These are phyloP conservation scores for Asparagopsis taxiformis DNA, from an alignment of 31 red algal species.

Conservation along the genomic window DNA sequence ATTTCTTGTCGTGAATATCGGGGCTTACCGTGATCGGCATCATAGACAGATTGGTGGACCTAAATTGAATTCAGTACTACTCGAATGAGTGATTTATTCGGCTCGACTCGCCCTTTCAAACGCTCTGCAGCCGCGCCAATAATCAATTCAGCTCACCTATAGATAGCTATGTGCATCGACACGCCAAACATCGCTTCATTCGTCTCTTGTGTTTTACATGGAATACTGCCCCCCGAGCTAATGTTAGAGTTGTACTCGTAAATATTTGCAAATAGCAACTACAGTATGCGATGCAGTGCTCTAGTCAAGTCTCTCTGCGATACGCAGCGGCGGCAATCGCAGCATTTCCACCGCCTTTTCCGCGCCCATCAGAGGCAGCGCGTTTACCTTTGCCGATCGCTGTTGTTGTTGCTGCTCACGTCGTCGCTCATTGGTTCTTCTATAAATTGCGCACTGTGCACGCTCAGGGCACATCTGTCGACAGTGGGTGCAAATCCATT, in stretches of 20 bases:
- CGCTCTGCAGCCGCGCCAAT: too few species aligned
- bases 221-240: too few species aligned
- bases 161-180: too few species aligned
- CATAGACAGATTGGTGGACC: too few species aligned
- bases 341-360: not conserved
- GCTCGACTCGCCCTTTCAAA: too few species aligned
- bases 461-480: slow-evolving; percentile 58
- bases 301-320: not conserved
- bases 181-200: too few species aligned
- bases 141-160: too few species aligned
- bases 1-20: too few species aligned
- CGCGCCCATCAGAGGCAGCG: not conserved
- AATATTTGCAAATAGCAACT: not conserved
- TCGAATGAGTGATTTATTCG: too few species aligned
- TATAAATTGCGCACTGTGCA: slow-evolving; percentile 80
- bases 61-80: too few species aligned
- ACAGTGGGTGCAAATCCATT: slow-evolving; percentile 81
- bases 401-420: slow-evolving; percentile 35
- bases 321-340: not conserved
- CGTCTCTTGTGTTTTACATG: too few species aligned
- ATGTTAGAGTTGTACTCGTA: not conserved
- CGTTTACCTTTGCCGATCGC: not conserved
- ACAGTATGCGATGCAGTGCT: not conserved
- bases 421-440: slow-evolving; percentile 64
- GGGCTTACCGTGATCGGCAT: too few species aligned